A percentile compares a stretch with the other conserved stretches of the same genome.
These are phyloP conservation scores for Aleurites moluccanus DNA, from an alignment of 441 rosid species.

Conservation along the genomic window DNA sequence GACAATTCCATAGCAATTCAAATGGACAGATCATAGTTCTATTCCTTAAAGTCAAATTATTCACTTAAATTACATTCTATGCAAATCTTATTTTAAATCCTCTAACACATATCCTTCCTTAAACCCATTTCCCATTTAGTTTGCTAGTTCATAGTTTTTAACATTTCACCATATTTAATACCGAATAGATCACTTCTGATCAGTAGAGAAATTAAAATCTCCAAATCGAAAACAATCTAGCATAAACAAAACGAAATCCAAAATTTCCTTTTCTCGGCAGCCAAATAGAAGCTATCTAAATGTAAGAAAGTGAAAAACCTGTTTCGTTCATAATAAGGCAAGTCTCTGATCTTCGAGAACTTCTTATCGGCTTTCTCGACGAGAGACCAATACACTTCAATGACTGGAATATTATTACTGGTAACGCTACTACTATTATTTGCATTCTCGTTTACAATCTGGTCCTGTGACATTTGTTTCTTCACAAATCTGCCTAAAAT, in stretches of 20 bases:
- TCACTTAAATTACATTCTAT: too few relatives aligned
- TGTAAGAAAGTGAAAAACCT: conserved; percentile 60
- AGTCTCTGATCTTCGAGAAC: conserved; percentile 96
- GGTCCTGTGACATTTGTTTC: conserved; percentile 47
- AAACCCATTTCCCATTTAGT: too few relatives aligned
- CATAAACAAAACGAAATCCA: neutral
- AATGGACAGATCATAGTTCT: too few relatives aligned
- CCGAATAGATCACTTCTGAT: neutral
- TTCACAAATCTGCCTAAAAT: neutral
- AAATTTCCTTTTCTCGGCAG: neutral
- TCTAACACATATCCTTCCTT: too few relatives aligned
- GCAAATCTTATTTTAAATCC: too few relatives aligned
- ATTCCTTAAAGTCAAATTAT: too few relatives aligned
- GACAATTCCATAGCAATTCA: too few relatives aligned
- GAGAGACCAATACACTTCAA: conserved; percentile 89
- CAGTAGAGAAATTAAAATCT: neutral
- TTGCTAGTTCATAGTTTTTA: too few relatives aligned
- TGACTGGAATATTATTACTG: conserved; percentile 57
- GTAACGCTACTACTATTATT: conserved; percentile 33
- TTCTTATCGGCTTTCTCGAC: conserved; percentile 95
- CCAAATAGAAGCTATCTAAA: neutral
- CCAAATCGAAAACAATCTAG: neutral
- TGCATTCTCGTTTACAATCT: conserved; percentile 18
- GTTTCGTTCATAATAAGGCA: conserved; percentile 91
- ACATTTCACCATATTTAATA: too few relatives aligned